These are phyloP conservation scores for Diaporthe vaccinii DNA, from an alignment of 2,329 filamentous ascomycete genomes.

Conservation along the genomic window DNA sequence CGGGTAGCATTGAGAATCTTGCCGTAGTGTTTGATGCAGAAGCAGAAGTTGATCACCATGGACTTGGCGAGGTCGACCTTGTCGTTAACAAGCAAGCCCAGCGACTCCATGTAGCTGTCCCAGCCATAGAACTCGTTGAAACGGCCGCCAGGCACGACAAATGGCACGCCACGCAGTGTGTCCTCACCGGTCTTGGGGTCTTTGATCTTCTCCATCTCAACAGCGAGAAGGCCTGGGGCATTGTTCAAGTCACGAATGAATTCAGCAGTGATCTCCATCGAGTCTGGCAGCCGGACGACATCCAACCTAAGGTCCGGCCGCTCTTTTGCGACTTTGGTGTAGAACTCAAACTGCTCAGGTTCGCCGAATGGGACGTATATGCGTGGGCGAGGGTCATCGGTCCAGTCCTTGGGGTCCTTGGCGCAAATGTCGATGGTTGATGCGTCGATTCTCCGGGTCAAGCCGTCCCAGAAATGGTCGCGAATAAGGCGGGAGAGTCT, in stretches of 20 bases:
- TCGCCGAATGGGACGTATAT: slow-evolving; percentile 91
- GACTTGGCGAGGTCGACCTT: slow-evolving; percentile 89
- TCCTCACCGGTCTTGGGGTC: slow-evolving; percentile 78
- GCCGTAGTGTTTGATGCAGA: slow-evolving; percentile 98
- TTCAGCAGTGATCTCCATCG: slow-evolving; percentile 78
- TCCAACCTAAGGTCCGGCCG: slow-evolving; percentile 89
- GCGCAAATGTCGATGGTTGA: slow-evolving; percentile 89
- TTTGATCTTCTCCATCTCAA: slow-evolving; percentile 84
- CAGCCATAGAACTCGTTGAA: slow-evolving; percentile 99
- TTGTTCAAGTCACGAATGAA: slow-evolving; percentile 86
- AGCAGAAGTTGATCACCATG: slow-evolving; percentile 97
- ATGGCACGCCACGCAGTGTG: slow-evolving; percentile 84
- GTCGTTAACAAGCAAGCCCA: slow-evolving; percentile 89
- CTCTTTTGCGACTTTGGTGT: slow-evolving; percentile 81
- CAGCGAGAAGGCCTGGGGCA: slow-evolving; percentile 88
- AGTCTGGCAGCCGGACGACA: slow-evolving; percentile 81
- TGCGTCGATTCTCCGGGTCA: slow-evolving; percentile 91
- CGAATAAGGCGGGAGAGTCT: slow-evolving; percentile 88
- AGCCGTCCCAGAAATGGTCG: slow-evolving; percentile 91
- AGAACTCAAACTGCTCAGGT: slow-evolving; percentile 91
- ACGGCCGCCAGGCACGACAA: slow-evolving; percentile 95
- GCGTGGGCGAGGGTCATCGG: slow-evolving; percentile 85
- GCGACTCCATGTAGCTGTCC: slow-evolving; percentile 99
- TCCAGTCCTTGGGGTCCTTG: slow-evolving; percentile 96
- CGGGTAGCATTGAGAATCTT: slow-evolving; percentile 98